Evolutionary conservation across 202 grass and related monocot species (phyloP), one percentile per base, ranked within the genome.

Genomic region (Setaria italica): DNA sequence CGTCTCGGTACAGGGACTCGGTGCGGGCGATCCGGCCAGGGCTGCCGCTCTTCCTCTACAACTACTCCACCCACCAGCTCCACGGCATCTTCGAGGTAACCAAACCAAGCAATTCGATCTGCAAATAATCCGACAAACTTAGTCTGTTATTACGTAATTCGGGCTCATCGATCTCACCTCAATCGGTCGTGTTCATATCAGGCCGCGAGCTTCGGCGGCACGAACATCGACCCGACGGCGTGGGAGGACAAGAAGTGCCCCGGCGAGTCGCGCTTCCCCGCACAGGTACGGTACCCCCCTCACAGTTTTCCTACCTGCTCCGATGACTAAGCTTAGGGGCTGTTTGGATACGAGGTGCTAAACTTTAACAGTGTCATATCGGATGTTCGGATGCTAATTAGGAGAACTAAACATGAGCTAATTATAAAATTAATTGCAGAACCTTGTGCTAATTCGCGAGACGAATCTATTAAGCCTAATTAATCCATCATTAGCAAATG

Each of bases 181-280:
- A 32, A 20, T 67, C 43, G 39, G 12, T 34, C 47, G 0, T 54
- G 1, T 7, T 3, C 1, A 5, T 41, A 76, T 9, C 82, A 99
- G 97, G 97, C 97, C 13, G 90, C 82, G 77, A 99, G 97, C 87
- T 99, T 99, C 72, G 97, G 97, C 70, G 97, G 93, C 82, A 88
- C 88, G 8, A 96, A 99, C 88, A 99, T 99, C 66, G 97, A 99
- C 87, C 92, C 91, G 70, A 85, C 90, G 81, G 97, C 97, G n/a
- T 99, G 97, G 97, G 97, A 96, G 86, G 93, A 99, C 90, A 99
- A 99, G 88, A 99, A 99, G 75, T 99, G 94, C 83, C 80, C 89
- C 70, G 90, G 94, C 54, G 97, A 99, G 84, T 99, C 97, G 29
- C 94, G 97, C 47, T 99, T 99, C 87, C 97, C 97, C 37, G 90